Evolutionary conservation across 257 asterid species (phyloP).

Genomic region (Prunella vulgaris): DNA sequence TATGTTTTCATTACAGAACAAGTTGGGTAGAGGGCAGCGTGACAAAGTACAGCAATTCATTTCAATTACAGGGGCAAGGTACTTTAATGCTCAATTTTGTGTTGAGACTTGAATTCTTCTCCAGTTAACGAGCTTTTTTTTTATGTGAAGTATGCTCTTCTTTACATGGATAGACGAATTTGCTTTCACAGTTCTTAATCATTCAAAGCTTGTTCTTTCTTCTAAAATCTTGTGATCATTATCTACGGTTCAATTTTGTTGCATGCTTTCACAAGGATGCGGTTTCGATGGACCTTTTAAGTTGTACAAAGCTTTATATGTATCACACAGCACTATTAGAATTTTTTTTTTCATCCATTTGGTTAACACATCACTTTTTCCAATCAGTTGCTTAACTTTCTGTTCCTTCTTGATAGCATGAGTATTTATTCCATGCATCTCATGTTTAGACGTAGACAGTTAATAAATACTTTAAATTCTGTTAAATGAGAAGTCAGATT

Average conservation of each 20-base stretch:
- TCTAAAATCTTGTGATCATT: not conserved
- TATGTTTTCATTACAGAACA: conserved; percentile 54
- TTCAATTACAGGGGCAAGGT: conserved; percentile 93
- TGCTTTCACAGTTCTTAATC: not conserved
- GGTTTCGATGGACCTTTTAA: not conserved
- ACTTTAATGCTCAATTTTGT: not conserved
- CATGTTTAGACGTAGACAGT: not conserved
- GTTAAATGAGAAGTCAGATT: not conserved
- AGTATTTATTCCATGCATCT: not conserved
- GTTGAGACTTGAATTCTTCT: not conserved
- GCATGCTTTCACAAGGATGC: not conserved
- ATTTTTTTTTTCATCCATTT: not conserved
- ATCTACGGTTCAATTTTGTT: not conserved
- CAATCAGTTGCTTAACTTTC: not conserved
- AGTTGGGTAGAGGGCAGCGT: conserved; percentile 90
- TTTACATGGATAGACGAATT: not conserved
- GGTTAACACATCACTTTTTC: not conserved
- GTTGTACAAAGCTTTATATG: not conserved
- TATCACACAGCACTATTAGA: not conserved
- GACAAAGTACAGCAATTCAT: conserved; percentile 95
- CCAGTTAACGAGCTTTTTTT: not conserved
- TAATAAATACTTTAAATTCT: not conserved
- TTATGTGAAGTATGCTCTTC: not conserved
- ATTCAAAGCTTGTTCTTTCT: not conserved
- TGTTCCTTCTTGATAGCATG: not conserved